Evolutionary conservation across 768 basidiomycete genomes (phyloP), one percentile per base, ranked within the genome.

Genomic region (Lactarius indigo): DNA sequence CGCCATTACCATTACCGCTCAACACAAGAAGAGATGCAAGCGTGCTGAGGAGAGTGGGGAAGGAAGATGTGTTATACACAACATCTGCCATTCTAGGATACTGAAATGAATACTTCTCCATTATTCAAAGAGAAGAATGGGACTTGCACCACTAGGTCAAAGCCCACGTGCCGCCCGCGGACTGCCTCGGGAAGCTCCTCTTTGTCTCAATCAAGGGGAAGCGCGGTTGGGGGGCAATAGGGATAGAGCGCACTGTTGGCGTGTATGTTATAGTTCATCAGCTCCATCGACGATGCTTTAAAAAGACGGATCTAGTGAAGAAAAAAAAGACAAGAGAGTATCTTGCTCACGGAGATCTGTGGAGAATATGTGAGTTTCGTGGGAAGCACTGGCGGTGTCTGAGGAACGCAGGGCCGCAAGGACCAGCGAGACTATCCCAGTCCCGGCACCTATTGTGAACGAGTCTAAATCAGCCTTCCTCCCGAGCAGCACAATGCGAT

Each of bases 1-100:
- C 55, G 4, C 17, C 35, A 28, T 13, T 26, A 18, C 37, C 18
- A 55, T 23, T 8, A 6, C 55, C n/a, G 31, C 54, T 57, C 39
- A 71, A 52, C 3, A 77, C 74, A 26, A 87, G 70, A 5, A 95
- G 78, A 2, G 76, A 73, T 5, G 78, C 76, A 26, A 96, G 77
- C 0, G 92, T 94, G n/a, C 78, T 77, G 20, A 93, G 76, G 47
- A 96, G 84, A 0, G 89, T 81, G 2, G 90, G 85, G 75, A 96
- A 97, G 1, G 92, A 90, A 1, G 87, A 78, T 0, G 91, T 92
- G 77, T 96, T 96, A 79, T 96, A 96, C 1, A 93, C 89, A 9
- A 96, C 92, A 72, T 97, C 95, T 15, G 94, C 91, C 87, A 96
- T 93, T 50, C 47, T 50, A 13, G 47, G 5, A 13, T 26, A 50